Conservation (phyloP, 257 asterid genomes). For the Echium plantagineum region DNA sequence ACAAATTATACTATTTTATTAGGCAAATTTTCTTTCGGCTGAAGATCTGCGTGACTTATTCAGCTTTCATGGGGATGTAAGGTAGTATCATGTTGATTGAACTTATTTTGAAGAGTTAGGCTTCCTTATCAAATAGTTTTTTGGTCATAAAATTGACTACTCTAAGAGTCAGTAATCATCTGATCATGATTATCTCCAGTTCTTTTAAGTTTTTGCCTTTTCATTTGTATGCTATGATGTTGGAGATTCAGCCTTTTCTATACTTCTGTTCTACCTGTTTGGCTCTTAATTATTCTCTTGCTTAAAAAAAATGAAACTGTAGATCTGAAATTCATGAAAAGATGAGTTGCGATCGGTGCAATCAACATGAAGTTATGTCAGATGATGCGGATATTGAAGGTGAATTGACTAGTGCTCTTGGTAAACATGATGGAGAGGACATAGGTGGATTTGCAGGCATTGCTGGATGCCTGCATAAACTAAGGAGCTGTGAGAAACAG, state of each 20-base stretch:
- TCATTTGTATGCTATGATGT: background rate
- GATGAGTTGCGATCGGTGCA: constrained; percentile 73
- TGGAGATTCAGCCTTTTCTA: background rate
- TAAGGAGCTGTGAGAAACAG: constrained; percentile 76
- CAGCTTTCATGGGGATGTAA: constrained; percentile 57
- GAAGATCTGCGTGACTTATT: constrained; percentile 94
- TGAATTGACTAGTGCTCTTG: constrained; percentile 14
- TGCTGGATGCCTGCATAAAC: constrained; percentile 56
- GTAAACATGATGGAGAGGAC: constrained; percentile 54
- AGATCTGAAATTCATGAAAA: constrained; percentile 95
- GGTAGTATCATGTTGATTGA: constrained; percentile 33
- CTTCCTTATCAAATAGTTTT: background rate
- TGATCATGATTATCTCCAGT: too few species aligned
- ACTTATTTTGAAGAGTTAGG: constrained; percentile 1
- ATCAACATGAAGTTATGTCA: constrained; percentile 25
- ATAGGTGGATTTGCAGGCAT: constrained; percentile 86
- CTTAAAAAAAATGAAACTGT: constrained; percentile 14
- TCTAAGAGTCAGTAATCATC: too few species aligned
- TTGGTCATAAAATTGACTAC: background rate
- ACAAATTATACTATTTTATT: constrained; percentile 18
- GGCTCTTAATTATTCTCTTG: background rate
- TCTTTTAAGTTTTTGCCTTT: background rate
- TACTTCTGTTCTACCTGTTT: background rate
- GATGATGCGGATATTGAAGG: constrained; percentile 19
- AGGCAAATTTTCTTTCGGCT: constrained; percentile 79